Conservation (phyloP, 106 monocot genomes). For the Dioscorea alata region DNA sequence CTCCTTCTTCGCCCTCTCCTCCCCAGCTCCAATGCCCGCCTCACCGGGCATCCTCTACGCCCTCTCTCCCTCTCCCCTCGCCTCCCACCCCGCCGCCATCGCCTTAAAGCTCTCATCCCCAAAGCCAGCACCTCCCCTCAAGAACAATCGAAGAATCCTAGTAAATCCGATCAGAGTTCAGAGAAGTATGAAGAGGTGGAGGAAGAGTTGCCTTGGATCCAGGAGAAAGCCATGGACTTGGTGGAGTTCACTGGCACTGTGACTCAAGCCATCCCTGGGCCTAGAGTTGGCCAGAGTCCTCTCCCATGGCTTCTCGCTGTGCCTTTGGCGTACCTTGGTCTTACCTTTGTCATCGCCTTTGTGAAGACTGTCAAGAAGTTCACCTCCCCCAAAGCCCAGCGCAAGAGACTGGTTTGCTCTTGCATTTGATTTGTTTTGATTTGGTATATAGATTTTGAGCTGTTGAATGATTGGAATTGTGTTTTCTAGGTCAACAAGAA, state of each 20-base stretch:
- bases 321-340: slow-evolving; percentile 67
- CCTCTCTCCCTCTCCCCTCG: neutral
- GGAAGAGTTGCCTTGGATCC: slow-evolving; percentile 96
- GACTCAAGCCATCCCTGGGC: slow-evolving; percentile 86
- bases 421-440: neutral
- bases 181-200: slow-evolving; percentile 54
- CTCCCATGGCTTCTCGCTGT: slow-evolving; percentile 84
- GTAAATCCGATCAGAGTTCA: slow-evolving; percentile 20
- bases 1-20: slow-evolving; percentile 15
- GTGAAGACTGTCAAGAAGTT: slow-evolving; percentile 79
- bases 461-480: slow-evolving; percentile 7
- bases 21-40: neutral
- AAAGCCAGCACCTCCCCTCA: slow-evolving; percentile 18
- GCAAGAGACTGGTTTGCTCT: slow-evolving; percentile 57
- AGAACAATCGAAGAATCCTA: slow-evolving; percentile 2
- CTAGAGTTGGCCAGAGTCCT: slow-evolving; percentile 66
- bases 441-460: neutral
- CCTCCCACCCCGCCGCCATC: slow-evolving; percentile 1
- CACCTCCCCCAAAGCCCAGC: slow-evolving; percentile 73
- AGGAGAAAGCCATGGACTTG: slow-evolving; percentile 91
- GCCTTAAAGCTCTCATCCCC: neutral
- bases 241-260: slow-evolving; percentile 99
- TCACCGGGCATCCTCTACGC: neutral
- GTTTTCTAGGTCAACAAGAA: slow-evolving; percentile 75
- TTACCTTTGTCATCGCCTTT: slow-evolving; percentile 68